Base-by-base conservation (phyloP, 2,329 filamentous ascomycete genomes). In the Trichoderma guizhouense region DNA sequence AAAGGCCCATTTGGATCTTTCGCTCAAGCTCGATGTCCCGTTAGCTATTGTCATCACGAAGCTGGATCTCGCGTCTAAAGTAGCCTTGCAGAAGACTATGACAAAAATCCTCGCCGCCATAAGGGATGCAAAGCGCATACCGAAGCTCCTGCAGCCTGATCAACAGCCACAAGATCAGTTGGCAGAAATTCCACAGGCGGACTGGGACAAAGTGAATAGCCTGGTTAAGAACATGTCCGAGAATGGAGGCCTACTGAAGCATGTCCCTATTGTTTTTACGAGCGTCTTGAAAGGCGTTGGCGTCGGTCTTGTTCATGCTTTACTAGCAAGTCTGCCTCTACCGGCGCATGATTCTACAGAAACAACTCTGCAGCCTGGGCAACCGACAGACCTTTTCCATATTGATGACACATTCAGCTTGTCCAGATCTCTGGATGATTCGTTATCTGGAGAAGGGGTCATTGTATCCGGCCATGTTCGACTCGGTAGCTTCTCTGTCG, bases 361-460 rank as follows among this genome's bases (percentile, higher is more conserved):
- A 1, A 83, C 83, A 55, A 84, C 83, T 2, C 78, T 89, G 68
- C 89, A 90, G 72, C 88, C 89, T 0, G 86, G 90, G 72, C 86
- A 88, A 70, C 88, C 90, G 2, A 83, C 84, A 5, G 88, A 88
- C 39, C 83, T 98, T 2, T 98, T 98, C 77, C 93, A 98, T 78
- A 88, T 98, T 28, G 95, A 98, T 78, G 95, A 98, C 76, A 90
- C 94, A 1, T 98, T 97, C 80, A 92, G 88, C 72, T 87, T 95
- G 15, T 88, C 91, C 1, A 87, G 88, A 1, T 89, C 90, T 1
- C 90, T 90, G 74, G 73, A 73, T 76, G 73, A 65, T 12, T 67
- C 78, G 47, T 69, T 74, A 26, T 74, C 74, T 15, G 57, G 73
- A 6, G 69, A 73, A 24, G 91, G 91, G 8, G 87, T 89, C n/a